Evolutionary conservation across 306 rosid genomes (phyloP), one percentile per base, ranked within the genome.

Genomic region (Echinosophora koreensis): DNA sequence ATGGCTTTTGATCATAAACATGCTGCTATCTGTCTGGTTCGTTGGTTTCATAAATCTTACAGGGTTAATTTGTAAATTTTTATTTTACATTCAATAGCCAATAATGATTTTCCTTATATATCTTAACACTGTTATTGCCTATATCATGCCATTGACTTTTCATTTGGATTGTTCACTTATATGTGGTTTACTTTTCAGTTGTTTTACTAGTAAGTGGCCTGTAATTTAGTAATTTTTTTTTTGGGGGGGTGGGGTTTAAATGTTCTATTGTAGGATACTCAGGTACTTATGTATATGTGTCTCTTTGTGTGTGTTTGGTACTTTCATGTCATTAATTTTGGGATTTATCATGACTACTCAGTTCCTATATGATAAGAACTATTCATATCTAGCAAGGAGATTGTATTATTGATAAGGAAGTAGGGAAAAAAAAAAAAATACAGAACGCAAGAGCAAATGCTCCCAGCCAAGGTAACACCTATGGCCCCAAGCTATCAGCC

Each of bases 1-100:
- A 80, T 80, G 75, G 10, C 64, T 69, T 77, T 77, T 52, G 65
- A 72, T 75, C 39, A 49, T 64, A 37, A 66, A 70, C 28, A 18
- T 51, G 22, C 59, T 69, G 37, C 69, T 60, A 35, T 51, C 28
- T 18, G n/a, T 58, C 32, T 37, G n/a, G 28, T 50, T 28, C 55
- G 35, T 57, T 13, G 28, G 81, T 68, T 60, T 69, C 59, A 69
- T 44, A 68, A 68, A 61, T 62, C 30, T 64, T 41, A 54, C 17
- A 27, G 16, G 35, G 10, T 76, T 54, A 57, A 60, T 51, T 52
- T 30, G 54, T 22, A 32, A 38, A 47, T 9, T 41, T 60, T 30
- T 80, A 58, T 59, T 62, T 11, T 70, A 14, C 70, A 13, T 72
- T 66, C 38, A 16, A 35, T 60, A 32, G 22, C 17, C 34, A 15